These are phyloP conservation scores for Paramyrothecium sp. DNA, from an alignment of 2,329 filamentous ascomycete genomes.

Conservation along the genomic window DNA sequence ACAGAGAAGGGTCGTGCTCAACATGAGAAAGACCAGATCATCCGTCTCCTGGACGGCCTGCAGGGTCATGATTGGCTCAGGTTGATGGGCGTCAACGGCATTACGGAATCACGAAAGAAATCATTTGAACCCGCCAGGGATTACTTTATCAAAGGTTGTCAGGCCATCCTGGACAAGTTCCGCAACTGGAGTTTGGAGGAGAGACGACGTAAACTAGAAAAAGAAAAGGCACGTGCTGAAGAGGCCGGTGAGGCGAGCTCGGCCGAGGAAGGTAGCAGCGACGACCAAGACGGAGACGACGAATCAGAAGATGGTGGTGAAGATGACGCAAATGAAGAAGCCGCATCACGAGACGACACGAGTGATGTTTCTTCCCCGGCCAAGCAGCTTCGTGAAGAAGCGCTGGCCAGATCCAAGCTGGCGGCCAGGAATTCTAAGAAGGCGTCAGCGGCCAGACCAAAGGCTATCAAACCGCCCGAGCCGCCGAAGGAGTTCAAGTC, in stretches of 20 bases:
- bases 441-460: slow-evolving; percentile 22
- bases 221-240: slow-evolving; percentile 54
- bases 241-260: slow-evolving; percentile 24
- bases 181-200: slow-evolving; percentile 86
- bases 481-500: slow-evolving; percentile 70
- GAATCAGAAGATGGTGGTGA: slow-evolving; percentile 21
- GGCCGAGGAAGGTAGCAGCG: slow-evolving; percentile 19
- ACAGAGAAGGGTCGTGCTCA: slow-evolving; percentile 63
- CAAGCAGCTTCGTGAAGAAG: slow-evolving; percentile 74
- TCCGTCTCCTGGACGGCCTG: slow-evolving; percentile 72
- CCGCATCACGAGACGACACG: slow-evolving; percentile 58
- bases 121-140: slow-evolving; percentile 82
- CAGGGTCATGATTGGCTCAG: slow-evolving; percentile 91
- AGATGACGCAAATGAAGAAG: slow-evolving; percentile 27
- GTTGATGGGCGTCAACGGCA: slow-evolving; percentile 81
- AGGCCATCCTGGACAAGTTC: slow-evolving; percentile 83
- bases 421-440: slow-evolving; percentile 32
- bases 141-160: slow-evolving; percentile 81
- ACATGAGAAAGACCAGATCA: slow-evolving; percentile 65
- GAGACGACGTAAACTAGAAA: slow-evolving; percentile 75
- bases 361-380: slow-evolving; percentile 45
- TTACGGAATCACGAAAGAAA: slow-evolving; percentile 84
- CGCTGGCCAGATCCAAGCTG: slow-evolving; percentile 50
- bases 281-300: slow-evolving; percentile 25
- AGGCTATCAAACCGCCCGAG: slow-evolving; percentile 24